A percentile compares a stretch with the other conserved stretches of the same genome.
Evolutionary conservation across 495 filamentous ascomycete genomes (phyloP).

Genomic region (Penicillium paradoxum): DNA sequence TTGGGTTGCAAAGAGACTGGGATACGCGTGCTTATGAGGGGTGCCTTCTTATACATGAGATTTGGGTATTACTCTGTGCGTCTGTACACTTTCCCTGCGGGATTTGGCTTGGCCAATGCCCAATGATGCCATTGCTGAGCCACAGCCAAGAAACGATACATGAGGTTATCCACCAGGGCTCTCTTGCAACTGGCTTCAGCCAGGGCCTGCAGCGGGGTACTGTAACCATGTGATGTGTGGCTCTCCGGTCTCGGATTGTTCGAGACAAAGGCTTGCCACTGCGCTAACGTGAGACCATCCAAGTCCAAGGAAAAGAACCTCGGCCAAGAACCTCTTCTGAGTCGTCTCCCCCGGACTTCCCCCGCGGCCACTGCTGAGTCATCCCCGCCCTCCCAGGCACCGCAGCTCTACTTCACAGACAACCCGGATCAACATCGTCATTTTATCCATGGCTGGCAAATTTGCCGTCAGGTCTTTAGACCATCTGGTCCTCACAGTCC

Average conservation of each 20-base stretch:
- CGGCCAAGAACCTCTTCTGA: no score
- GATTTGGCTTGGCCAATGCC: not conserved
- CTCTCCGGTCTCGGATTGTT: not conserved
- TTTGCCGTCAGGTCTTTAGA: constrained; percentile 43
- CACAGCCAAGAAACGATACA: not conserved
- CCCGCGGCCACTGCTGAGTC: constrained; percentile 3
- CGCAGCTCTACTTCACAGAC: not conserved
- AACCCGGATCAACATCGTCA: not conserved
- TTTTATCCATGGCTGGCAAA: constrained; percentile 12
- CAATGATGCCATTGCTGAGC: constrained; percentile 4
- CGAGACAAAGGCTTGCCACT: not conserved
- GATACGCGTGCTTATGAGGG: not conserved
- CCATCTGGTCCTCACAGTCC: constrained; percentile 50
- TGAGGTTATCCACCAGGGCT: not conserved
- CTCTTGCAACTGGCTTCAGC: no score
- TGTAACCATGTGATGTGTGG: not conserved
- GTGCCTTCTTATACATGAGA: not conserved
- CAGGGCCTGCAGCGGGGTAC: not conserved
- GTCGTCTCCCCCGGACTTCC: no score
- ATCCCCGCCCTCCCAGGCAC: not conserved
- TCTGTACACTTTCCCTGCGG: not conserved
- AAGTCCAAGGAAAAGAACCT: not conserved
- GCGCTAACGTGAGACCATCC: no score
- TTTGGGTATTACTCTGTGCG: no score
- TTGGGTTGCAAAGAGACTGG: not conserved